Evolutionary conservation across 257 asterid genomes (phyloP).

Genomic region (Solanum virginianum): DNA sequence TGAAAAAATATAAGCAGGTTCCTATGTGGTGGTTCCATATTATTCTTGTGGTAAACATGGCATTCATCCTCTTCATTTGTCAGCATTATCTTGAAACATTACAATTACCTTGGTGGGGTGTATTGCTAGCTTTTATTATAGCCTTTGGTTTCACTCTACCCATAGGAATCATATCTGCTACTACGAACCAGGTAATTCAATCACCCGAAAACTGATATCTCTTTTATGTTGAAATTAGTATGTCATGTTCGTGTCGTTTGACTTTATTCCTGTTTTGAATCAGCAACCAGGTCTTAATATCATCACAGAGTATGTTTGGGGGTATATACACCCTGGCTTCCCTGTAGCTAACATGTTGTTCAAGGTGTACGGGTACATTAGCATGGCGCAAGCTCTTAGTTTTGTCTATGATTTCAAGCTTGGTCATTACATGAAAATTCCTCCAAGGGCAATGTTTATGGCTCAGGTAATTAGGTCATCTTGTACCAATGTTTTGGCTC

Average conservation of each 20-base stretch:
- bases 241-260: not conserved
- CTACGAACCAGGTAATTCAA: constrained; percentile 40
- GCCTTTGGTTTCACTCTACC: constrained; percentile 47
- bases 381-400: constrained; percentile 45
- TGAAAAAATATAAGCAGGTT: constrained; percentile 34
- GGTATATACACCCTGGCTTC: constrained; percentile 35
- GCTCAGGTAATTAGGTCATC: constrained; percentile 31
- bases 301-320: constrained; percentile 44
- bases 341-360: constrained; percentile 61
- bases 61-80: constrained; percentile 13
- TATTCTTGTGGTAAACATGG: constrained; percentile 25
- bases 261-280: not conserved
- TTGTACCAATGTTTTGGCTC: not conserved
- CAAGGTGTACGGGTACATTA: constrained; percentile 54
- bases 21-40: constrained; percentile 45
- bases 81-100: constrained; percentile 9
- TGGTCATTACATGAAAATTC: constrained; percentile 67
- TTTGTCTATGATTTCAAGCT: constrained; percentile 51
- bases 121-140: constrained; percentile 29
- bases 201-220: not conserved
- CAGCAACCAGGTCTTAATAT: constrained; percentile 43
- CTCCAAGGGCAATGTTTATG: constrained; percentile 54
- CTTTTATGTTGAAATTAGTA: not conserved
- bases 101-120: constrained; percentile 64
- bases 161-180: constrained; percentile 39